These are phyloP conservation scores for Narthecium ossifragum DNA, from an alignment of 106 monocot species.

Conservation along the genomic window DNA sequence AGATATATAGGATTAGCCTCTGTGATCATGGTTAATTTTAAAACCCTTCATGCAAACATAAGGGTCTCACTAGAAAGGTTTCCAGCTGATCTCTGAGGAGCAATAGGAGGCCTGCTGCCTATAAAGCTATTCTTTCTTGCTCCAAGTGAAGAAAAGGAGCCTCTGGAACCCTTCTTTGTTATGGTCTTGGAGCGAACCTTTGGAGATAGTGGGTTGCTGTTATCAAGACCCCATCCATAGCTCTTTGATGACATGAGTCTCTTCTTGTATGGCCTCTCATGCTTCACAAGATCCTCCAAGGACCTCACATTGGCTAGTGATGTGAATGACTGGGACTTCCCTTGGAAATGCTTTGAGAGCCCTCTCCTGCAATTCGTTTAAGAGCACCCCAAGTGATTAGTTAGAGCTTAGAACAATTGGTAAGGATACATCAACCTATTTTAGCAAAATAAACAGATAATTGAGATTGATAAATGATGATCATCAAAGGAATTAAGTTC, in stretches of 20 bases:
- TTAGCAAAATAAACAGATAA: no score
- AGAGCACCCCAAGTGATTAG: background rate
- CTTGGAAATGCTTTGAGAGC: conserved; percentile 55
- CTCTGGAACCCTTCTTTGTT: conserved; percentile 15
- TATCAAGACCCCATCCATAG: conserved; percentile 20
- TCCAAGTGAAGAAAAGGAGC: conserved; percentile 4
- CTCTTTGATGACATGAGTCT: conserved; percentile 29
- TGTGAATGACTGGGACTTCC: conserved; percentile 60
- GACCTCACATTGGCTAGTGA: conserved; percentile 36
- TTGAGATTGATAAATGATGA: no score
- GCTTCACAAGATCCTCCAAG: conserved; percentile 50
- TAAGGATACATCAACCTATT: no score
- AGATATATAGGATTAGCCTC: no score
- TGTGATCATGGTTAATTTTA: background rate
- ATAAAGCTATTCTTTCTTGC: conserved; percentile 4
- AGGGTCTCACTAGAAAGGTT: background rate
- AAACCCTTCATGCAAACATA: conserved; percentile 14
- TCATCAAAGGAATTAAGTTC: no score
- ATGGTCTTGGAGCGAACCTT: conserved; percentile 16
- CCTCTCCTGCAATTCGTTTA: conserved; percentile 38
- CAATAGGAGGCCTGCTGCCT: background rate
- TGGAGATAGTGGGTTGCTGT: conserved; percentile 1
- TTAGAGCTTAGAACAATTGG: no score
- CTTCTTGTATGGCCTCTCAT: conserved; percentile 25
- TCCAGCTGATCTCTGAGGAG: conserved; percentile 4